These are phyloP conservation scores for Vigna unguiculata DNA, from an alignment of 306 rosid genomes.

Conservation along the genomic window DNA sequence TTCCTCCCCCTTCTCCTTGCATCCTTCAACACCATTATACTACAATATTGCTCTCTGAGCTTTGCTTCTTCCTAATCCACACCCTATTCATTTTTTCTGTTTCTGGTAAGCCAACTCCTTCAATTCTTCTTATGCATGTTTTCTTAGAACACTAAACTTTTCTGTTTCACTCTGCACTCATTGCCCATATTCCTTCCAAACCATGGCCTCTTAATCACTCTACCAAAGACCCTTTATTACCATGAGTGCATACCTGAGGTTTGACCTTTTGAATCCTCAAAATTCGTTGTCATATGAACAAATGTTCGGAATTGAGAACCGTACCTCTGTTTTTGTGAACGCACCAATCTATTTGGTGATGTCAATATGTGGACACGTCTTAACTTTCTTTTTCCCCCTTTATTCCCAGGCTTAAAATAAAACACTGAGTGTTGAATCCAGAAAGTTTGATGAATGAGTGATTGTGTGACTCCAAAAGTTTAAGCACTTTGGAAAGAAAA, in stretches of 20 bases:
- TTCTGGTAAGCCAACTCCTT: slow-evolving; percentile 52
- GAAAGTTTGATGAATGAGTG: slow-evolving; percentile 38
- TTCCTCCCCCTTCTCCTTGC: slow-evolving; percentile 63
- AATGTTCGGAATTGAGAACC: slow-evolving; percentile 1
- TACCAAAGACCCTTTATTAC: not conserved
- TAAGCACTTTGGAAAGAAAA: slow-evolving; percentile 43
- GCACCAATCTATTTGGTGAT: slow-evolving; percentile 14
- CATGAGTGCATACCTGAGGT: not conserved
- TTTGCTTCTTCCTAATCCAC: slow-evolving; percentile 33
- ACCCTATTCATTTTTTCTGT: slow-evolving; percentile 20
- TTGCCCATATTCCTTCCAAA: slow-evolving; percentile 28
- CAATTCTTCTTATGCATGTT: slow-evolving; percentile 18
- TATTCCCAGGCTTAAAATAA: slow-evolving; percentile 3
- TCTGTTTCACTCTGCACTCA: slow-evolving; percentile 20
- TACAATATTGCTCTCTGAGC: slow-evolving; percentile 36
- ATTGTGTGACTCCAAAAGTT: slow-evolving; percentile 48
- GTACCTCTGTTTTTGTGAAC: slow-evolving; percentile 23
- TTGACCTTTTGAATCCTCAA: slow-evolving; percentile 19
- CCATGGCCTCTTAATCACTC: not conserved
- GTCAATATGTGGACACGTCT: not conserved
- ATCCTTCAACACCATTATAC: slow-evolving; percentile 37
- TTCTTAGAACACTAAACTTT: slow-evolving; percentile 36
- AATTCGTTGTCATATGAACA: not conserved
- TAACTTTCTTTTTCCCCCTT: not conserved
- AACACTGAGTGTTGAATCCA: slow-evolving; percentile 9